These are phyloP conservation scores for Neurospora terricola DNA, from an alignment of 495 filamentous ascomycete species.

Conservation along the genomic window DNA sequence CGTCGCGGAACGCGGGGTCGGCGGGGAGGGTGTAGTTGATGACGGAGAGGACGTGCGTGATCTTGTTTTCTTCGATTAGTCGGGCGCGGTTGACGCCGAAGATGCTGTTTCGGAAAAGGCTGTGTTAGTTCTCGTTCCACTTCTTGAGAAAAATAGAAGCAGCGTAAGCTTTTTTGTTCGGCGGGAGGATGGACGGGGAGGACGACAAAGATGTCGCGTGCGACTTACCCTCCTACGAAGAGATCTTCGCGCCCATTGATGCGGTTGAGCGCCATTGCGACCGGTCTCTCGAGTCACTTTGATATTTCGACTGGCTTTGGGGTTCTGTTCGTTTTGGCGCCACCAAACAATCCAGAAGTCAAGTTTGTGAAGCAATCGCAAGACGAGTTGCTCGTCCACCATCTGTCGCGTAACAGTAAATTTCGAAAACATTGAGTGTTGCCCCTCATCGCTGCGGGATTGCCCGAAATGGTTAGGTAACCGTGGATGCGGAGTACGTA, in stretches of 20 bases:
- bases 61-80: conserved; percentile 56
- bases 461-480: neutral
- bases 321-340: neutral
- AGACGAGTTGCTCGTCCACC: neutral
- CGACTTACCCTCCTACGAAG: conserved; percentile 72
- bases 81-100: conserved; percentile 62
- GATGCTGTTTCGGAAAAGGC: conserved; percentile 41
- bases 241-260: conserved; percentile 65
- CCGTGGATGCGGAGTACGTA: neutral
- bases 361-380: neutral
- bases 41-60: conserved; percentile 89
- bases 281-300: neutral
- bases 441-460: neutral
- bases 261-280: conserved; percentile 25
- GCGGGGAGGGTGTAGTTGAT: conserved; percentile 31
- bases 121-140: conserved; percentile 15
- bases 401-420: neutral
- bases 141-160: neutral
- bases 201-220: neutral
- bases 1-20: conserved; percentile 34
- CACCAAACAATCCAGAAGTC: neutral
- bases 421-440: neutral
- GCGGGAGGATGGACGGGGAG: neutral
- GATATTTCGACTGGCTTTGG: neutral
- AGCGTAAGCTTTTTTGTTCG: neutral